Base-by-base conservation (phyloP, 805 yeast species). In the Yarrowia bubula region DNA sequence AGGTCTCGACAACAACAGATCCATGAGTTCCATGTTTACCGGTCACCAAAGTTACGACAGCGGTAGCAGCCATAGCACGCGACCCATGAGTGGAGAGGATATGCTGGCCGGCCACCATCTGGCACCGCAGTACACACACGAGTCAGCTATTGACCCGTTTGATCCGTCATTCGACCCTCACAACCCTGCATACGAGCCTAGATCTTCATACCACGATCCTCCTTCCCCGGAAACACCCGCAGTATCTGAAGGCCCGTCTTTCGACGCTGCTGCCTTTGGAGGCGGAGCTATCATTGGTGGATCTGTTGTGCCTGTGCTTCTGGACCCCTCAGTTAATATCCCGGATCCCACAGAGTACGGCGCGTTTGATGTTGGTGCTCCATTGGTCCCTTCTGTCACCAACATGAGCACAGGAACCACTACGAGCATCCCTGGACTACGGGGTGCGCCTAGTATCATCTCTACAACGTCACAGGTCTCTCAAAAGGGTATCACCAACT, bases 381-480 rank as follows among this genome's bases (percentile, higher is more conserved):
- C 66, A 1, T 15, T 63, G 47, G 60, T 66, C 3, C 50, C 63
- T 9, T 51, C 66, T 13, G 65, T 53, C 35, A 53, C 66, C 22
- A 58, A 65, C n/a, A 31, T 64, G 31, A 41, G 53, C 15, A 67
- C 65, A 3, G 68, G 66, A n/a, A 66, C 70, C 11, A 74, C 75
- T 4, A 68, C 74, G 10, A 76, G 77, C 32, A 67, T 55, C 37
- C 61, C 61, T n/a, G 61, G 61, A 7, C 13, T 55, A 1, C 22
- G 47, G 4, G 61, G 47, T 2, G 46, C 61, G 4, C 61, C 61
- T 8, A 55, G 61, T 8, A 55, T 55, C 42, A 55, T 55, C 18
- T 55, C 61, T 1, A 28, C 61, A 33, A 39, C 61, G 7, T 39
- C 61, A n/a, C 60, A 51, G 44, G 37, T 39, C 10, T 55, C 61